Percentiles rank a stretch among this genome's conserved stretches.
Conservation (phyloP, 352 stramenopile species). For the Pythium dissotocum region DNA sequence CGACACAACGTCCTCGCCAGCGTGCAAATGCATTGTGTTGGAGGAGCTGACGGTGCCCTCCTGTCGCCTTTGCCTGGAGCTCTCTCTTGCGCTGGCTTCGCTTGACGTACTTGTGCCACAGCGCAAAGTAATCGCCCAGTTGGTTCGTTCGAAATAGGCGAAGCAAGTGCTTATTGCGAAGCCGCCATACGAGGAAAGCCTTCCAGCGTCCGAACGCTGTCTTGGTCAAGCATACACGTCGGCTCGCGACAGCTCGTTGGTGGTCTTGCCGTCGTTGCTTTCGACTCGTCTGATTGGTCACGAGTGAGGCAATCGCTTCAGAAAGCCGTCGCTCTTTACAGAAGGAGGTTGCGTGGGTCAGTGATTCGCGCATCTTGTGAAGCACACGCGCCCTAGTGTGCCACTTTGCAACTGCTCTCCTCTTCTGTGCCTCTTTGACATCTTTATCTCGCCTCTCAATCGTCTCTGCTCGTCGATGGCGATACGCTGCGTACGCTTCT, state of each 20-base stretch:
- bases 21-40: neutral
- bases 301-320: neutral
- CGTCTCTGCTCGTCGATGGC: neutral
- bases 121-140: constrained; percentile 12
- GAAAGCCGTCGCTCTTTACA: neutral
- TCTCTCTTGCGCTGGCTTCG: constrained; percentile 4
- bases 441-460: neutral
- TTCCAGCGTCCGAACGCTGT: constrained; percentile 7
- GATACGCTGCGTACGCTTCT: neutral
- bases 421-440: neutral
- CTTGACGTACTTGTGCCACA: constrained; percentile 14
- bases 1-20: neutral
- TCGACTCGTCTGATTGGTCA: neutral
- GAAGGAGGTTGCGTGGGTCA: neutral
- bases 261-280: neutral
- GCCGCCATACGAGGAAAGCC: constrained; percentile 5
- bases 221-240: neutral
- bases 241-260: neutral
- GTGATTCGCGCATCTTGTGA: neutral
- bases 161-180: constrained; percentile 10
- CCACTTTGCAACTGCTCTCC: neutral
- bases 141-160: constrained; percentile 15
- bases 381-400: neutral
- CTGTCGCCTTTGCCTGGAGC: neutral
- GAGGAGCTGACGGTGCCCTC: neutral